Conservation (phyloP, 2,329 filamentous ascomycete species). For the Clonostachys byssicola region DNA sequence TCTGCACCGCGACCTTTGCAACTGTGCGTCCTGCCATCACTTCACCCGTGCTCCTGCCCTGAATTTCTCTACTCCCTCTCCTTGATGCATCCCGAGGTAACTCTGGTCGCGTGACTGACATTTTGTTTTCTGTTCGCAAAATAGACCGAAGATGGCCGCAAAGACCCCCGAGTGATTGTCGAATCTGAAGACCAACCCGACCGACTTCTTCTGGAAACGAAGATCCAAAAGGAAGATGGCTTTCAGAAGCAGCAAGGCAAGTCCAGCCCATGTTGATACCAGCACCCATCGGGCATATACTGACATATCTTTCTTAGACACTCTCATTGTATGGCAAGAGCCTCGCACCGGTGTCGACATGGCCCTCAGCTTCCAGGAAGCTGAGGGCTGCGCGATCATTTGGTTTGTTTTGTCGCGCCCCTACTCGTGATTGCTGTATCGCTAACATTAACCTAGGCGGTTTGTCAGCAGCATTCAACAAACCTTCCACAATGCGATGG, state of each 20-base stretch:
- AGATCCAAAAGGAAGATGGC: constrained; percentile 87
- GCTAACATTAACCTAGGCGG: constrained; percentile 56
- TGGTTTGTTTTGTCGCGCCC: constrained; percentile 54
- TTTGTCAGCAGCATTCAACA: constrained; percentile 86
- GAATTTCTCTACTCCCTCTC: neutral
- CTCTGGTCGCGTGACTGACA: constrained; percentile 6
- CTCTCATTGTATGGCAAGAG: constrained; percentile 97
- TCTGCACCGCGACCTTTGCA: constrained; percentile 65
- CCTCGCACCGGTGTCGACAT: constrained; percentile 81
- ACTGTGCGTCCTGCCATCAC: constrained; percentile 3
- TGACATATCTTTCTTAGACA: constrained; percentile 57
- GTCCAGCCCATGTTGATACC: constrained; percentile 10
- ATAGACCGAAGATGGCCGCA: constrained; percentile 57
- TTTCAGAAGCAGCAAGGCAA: constrained; percentile 97
- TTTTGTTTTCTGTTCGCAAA: constrained; percentile 6
- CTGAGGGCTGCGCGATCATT: constrained; percentile 87
- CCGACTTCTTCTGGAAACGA: constrained; percentile 80
- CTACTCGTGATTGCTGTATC: neutral
- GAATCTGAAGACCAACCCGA: constrained; percentile 90
- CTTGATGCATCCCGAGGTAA: neutral
- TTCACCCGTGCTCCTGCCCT: neutral
- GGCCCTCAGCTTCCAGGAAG: constrained; percentile 97
- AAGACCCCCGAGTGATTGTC: constrained; percentile 85
- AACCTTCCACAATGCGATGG: constrained; percentile 57
- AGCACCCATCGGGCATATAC: constrained; percentile 5